phyloP scores from a whole-genome alignment of 176 grass and related monocot species.

The Oryza coarctata region DNA sequence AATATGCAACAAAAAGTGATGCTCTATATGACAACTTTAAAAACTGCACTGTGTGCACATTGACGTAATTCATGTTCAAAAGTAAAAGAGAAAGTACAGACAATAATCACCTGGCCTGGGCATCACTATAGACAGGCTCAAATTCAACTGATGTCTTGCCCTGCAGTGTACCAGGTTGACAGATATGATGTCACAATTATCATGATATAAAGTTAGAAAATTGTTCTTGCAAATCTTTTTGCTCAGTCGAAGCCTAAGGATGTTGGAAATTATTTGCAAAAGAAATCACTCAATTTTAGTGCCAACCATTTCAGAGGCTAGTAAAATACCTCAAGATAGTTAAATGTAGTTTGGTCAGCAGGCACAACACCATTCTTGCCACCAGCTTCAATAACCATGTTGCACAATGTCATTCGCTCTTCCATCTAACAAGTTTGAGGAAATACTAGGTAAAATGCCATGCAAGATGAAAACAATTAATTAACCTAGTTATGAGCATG shows the following conservation, averaged over 20 bases:
- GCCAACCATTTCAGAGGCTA: slow-evolving; percentile 17
- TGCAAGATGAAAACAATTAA: background rate
- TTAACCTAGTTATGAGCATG: slow-evolving; percentile 17
- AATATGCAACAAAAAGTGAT: background rate
- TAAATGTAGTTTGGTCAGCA: slow-evolving; percentile 86
- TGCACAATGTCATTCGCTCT: slow-evolving; percentile 93
- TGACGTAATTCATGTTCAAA: background rate
- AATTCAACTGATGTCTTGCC: slow-evolving; percentile 66
- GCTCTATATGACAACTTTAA: background rate
- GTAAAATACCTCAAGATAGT: slow-evolving; percentile 79
- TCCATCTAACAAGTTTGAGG: slow-evolving; percentile 63
- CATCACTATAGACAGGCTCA: slow-evolving; percentile 82
- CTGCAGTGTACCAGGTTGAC: slow-evolving; percentile 44
- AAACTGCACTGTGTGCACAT: slow-evolving; percentile 1
- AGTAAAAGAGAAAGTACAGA: slow-evolving; percentile 21
- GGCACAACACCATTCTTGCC: slow-evolving; percentile 89
- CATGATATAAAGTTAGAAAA: slow-evolving; percentile 9
- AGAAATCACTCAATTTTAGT: background rate
- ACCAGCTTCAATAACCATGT: slow-evolving; percentile 95
- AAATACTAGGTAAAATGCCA: slow-evolving; percentile 21
- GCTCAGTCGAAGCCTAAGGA: background rate
- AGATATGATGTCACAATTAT: slow-evolving; percentile 22
- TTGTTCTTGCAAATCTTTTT: slow-evolving; percentile 19
- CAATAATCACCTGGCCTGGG: slow-evolving; percentile 68
- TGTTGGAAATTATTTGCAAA: background rate